These are phyloP conservation scores for Calocybe gambosa DNA, from an alignment of 1,284 basidiomycete genomes.

Conservation along the genomic window DNA sequence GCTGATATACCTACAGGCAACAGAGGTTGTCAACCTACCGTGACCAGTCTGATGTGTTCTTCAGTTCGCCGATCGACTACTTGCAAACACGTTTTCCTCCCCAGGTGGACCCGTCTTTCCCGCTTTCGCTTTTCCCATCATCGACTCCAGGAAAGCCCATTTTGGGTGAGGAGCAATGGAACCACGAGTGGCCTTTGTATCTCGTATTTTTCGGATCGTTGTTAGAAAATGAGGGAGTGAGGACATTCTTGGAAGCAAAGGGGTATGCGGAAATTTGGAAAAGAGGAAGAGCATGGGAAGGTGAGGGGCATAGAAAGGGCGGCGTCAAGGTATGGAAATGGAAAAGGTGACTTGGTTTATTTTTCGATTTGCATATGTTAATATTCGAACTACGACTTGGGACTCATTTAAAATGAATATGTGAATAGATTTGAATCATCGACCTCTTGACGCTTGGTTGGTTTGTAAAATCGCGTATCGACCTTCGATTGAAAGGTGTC, in stretches of 20 bases:
- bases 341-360: conserved; percentile 16
- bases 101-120: conserved; percentile 58
- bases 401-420: too few species aligned
- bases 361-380: too few species aligned
- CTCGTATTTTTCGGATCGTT: conserved; percentile 77
- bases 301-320: conserved; percentile 80
- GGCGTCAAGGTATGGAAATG: conserved; percentile 68
- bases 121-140: conserved; percentile 52
- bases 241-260: conserved; percentile 40
- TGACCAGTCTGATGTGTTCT: conserved; percentile 87
- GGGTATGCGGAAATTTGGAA: conserved; percentile 69
- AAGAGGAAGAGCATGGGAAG: conserved; percentile 75
- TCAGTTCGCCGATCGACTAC: conserved; percentile 65
- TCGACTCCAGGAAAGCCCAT: conserved; percentile 44
- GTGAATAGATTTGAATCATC: too few species aligned
- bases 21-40: conserved; percentile 51
- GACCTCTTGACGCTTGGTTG: too few species aligned
- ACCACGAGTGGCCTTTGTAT: conserved; percentile 76
- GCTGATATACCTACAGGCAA: conserved; percentile 30
- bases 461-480: too few species aligned
- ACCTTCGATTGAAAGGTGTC: too few species aligned
- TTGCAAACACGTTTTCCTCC: conserved; percentile 60
- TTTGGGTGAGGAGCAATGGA: conserved; percentile 36
- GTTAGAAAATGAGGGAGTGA: conserved; percentile 46
- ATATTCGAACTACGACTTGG: too few species aligned